phyloP scores from a whole-genome alignment of 176 grass and related monocot species.

The Paspalum vaginatum region DNA sequence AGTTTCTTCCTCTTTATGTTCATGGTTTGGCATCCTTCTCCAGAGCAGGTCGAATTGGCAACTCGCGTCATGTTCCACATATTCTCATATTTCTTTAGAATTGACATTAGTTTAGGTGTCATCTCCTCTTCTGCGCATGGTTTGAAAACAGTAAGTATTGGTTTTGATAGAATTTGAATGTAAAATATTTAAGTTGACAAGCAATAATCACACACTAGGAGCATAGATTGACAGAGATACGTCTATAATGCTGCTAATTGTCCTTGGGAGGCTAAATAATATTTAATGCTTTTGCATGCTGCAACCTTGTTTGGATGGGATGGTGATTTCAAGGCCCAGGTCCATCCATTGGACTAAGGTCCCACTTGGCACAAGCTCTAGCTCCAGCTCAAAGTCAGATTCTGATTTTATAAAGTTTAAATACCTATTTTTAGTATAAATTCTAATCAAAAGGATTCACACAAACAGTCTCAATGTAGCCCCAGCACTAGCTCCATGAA shows the following conservation, averaged over 20 bases:
- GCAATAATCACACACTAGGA: background rate
- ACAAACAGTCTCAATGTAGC: no score
- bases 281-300: background rate
- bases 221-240: background rate
- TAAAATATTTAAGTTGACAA: background rate
- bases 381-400: no score
- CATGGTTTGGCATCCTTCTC: conserved; percentile 26
- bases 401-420: no score
- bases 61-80: conserved; percentile 26
- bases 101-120: conserved; percentile 34
- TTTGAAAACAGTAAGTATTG: conserved; percentile 12
- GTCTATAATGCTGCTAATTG: background rate
- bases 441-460: no score
- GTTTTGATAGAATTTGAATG: background rate
- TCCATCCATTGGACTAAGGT: background rate
- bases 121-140: conserved; percentile 39
- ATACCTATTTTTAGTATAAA: no score
- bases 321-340: background rate
- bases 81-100: conserved; percentile 40
- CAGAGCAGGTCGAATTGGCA: conserved; percentile 24
- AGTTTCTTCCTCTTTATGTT: conserved; percentile 52
- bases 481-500: no score
- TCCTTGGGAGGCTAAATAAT: conserved; percentile 9
- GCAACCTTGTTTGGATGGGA: background rate
- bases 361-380: no score